Evolutionary conservation across 306 rosid genomes (phyloP).

Genomic region (Lithocarpus polystachyus): DNA sequence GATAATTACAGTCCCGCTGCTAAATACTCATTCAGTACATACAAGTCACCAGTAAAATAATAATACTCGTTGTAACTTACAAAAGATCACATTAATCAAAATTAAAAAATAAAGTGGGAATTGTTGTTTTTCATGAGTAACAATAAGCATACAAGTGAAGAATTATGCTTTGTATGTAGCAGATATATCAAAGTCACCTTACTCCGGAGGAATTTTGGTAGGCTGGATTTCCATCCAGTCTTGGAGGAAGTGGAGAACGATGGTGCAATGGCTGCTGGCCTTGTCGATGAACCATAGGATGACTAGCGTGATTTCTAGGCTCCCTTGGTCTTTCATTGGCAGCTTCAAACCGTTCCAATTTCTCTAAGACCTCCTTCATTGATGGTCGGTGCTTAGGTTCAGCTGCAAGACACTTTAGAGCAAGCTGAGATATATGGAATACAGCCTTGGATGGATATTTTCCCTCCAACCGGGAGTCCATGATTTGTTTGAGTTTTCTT

Average conservation of each 20-base stretch:
- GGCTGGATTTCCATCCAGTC: conserved; percentile 19
- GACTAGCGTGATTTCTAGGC: conserved; percentile 35
- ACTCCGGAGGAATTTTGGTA: conserved; percentile 22
- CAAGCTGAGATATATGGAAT: conserved; percentile 62
- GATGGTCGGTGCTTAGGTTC: conserved; percentile 85
- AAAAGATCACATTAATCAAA: not conserved
- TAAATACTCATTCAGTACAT: not conserved
- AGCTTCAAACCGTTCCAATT: conserved; percentile 56
- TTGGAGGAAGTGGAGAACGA: conserved; percentile 57
- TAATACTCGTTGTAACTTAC: not conserved
- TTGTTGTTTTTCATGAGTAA: not conserved
- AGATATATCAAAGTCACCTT: not conserved
- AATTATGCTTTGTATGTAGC: not conserved
- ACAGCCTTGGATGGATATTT: conserved; percentile 85
- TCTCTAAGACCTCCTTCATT: conserved; percentile 78
- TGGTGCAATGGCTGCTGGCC: conserved; percentile 47
- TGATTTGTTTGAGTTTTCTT: conserved; percentile 63
- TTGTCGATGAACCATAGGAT: conserved; percentile 31
- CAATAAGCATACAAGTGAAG: not conserved
- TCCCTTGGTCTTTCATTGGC: conserved; percentile 44
- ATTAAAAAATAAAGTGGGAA: not conserved
- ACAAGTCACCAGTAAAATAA: not conserved
- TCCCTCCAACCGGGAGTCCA: conserved; percentile 68
- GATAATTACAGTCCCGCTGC: conserved; percentile 17
- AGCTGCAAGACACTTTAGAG: conserved; percentile 66